These are phyloP conservation scores for Atkinsonella texensis DNA, from an alignment of 2,329 filamentous ascomycete genomes.

Conservation along the genomic window DNA sequence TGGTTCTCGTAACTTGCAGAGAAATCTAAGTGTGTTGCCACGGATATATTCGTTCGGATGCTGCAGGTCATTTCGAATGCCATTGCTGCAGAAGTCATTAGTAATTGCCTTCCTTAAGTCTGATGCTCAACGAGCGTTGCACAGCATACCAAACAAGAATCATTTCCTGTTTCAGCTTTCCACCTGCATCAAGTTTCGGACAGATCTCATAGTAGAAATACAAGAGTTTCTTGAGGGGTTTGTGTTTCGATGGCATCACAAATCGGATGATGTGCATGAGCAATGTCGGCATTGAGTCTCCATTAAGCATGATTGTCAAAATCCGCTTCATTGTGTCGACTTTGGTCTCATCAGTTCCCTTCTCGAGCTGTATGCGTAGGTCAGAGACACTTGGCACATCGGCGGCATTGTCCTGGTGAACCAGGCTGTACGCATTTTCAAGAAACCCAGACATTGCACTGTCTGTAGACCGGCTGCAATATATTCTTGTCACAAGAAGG, in stretches of 20 bases:
- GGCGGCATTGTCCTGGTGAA: conserved; percentile 93
- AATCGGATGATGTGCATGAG: conserved; percentile 99
- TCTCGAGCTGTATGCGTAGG: conserved; percentile 84
- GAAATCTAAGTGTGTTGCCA: conserved; percentile 94
- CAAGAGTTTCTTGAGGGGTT: conserved; percentile 90
- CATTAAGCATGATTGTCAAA: conserved; percentile 94
- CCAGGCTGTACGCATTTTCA: conserved; percentile 89
- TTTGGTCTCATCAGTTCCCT: conserved; percentile 86
- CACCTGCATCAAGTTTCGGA: conserved; percentile 80
- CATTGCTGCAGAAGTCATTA: conserved; percentile 54
- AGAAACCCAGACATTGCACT: conserved; percentile 84
- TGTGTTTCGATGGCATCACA: conserved; percentile 97
- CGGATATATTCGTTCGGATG: conserved; percentile 97
- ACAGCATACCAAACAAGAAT: conserved; percentile 78
- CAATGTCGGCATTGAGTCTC: conserved; percentile 86
- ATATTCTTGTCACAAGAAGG: background rate
- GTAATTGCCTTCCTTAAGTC: background rate
- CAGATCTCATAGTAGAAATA: conserved; percentile 99
- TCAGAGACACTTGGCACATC: conserved; percentile 86
- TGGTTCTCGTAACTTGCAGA: conserved; percentile 89
- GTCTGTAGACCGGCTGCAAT: conserved; percentile 5
- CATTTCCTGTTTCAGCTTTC: conserved; percentile 99
- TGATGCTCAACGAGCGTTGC: background rate
- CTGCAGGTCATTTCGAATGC: conserved; percentile 93
- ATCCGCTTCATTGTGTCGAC: conserved; percentile 94